Percentiles rank a stretch among this genome's conserved stretches.
These are phyloP conservation scores for Trichophyton rubrum DNA, from an alignment of 2,329 filamentous ascomycete genomes.

Conservation along the genomic window DNA sequence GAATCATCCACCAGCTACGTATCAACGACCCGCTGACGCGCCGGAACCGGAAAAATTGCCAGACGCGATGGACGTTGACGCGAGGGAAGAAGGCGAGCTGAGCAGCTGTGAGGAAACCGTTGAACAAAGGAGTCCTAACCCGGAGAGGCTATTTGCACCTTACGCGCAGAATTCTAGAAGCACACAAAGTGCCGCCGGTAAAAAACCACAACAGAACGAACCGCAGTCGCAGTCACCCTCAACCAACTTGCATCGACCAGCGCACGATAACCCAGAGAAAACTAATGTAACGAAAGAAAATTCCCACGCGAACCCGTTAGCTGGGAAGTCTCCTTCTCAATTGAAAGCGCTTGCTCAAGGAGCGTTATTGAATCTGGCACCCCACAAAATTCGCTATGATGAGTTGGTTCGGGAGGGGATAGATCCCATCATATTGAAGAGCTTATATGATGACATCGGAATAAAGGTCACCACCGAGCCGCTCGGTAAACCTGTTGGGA, in stretches of 20 bases:
- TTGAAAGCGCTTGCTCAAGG: slow-evolving; percentile 44
- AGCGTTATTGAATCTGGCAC: slow-evolving; percentile 50
- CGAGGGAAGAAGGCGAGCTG: slow-evolving; percentile 63
- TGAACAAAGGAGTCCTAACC: slow-evolving; percentile 2
- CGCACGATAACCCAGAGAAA: neutral
- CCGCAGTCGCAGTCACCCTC: neutral
- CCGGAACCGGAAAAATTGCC: neutral
- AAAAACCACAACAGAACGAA: neutral
- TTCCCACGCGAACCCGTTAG: neutral
- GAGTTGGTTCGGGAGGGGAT: slow-evolving; percentile 63
- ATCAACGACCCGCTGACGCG: neutral
- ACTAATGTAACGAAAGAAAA: neutral
- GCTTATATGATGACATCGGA: slow-evolving; percentile 57
- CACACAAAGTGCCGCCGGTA: neutral
- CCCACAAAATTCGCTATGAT: slow-evolving; percentile 58
- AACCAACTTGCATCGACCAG: neutral
- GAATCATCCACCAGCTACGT: neutral
- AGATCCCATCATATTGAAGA: slow-evolving; percentile 48
- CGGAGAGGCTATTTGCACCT: neutral
- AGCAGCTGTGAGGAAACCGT: slow-evolving; percentile 47
- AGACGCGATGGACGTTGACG: slow-evolving; percentile 26
- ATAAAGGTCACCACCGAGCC: slow-evolving; percentile 32
- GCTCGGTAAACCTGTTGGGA: neutral
- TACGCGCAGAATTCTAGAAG: neutral
- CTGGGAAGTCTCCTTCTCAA: slow-evolving; percentile 25